Base-by-base conservation (phyloP, 2,329 filamentous ascomycete species). In the Ceratocystis papillata region DNA sequence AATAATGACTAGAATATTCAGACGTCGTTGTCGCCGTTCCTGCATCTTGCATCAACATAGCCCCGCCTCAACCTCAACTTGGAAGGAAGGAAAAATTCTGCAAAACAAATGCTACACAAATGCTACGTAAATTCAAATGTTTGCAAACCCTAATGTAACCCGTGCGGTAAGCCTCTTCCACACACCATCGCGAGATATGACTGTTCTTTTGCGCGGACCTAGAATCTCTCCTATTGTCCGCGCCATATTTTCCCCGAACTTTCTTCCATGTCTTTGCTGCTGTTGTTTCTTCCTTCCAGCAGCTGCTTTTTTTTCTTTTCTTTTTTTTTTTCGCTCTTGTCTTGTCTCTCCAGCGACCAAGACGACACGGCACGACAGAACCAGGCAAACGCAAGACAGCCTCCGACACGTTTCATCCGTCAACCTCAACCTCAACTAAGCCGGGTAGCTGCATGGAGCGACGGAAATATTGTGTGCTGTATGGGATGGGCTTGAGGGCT, bases 331-430 rank as follows among this genome's bases (percentile, higher is more conserved):
- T 37, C 25, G 8, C 25, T 25, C n/a, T 4, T n/a, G 20, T 20
- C 25, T 30, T 59, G 55, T 59, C 55, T 30, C 55, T 59, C 48
- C 20, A 53, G 48, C 20, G 48, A 59, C 55, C 30, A 28, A 33
- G 53, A 57, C 37, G 37, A 41, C 28, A 28, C 28, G 28, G 1
- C 37, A 41, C 30, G 6, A 33, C 37, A 41, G 37, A 41, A 12
- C 37, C 1, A 41, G 37, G 37, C 37, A 15, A 37, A 41, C 37
- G 20, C 8, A 10, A 53, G 22, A 53, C 55, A 59, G 17, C 55
- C 55, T 37, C 55, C 55, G 55, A 59, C 55, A 37, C 17, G 55
- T 59, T 59, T 59, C 55, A 37, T 59, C 55, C 55, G 37, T 7
- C 22, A 30, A 25, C 17, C 48, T 22, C n/a, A 15, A 37, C 50